These are phyloP conservation scores for Triticum urartu DNA, from an alignment of 176 grass and related monocot genomes.

Conservation along the genomic window DNA sequence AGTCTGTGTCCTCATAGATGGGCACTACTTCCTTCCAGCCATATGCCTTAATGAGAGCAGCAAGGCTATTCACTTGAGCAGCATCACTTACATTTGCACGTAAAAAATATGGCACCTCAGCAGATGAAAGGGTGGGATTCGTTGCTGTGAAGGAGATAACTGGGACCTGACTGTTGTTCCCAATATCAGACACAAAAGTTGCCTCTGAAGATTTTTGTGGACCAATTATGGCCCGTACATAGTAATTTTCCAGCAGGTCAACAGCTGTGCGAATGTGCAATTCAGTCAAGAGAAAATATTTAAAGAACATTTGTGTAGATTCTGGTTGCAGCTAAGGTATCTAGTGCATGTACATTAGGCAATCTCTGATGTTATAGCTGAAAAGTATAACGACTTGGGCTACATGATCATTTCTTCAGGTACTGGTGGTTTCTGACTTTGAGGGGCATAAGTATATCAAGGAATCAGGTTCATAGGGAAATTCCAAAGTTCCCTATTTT, in stretches of 20 bases:
- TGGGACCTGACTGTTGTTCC: conserved; percentile 46
- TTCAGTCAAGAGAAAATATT: not conserved
- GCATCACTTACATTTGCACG: conserved; percentile 46
- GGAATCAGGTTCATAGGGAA: not conserved
- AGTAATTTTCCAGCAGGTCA: conserved; percentile 42
- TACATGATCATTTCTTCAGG: conserved; percentile 1
- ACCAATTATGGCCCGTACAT: conserved; percentile 49
- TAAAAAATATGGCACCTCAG: conserved; percentile 37
- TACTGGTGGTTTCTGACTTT: not conserved
- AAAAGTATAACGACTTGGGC: not conserved
- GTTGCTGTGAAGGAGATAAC: conserved; percentile 63
- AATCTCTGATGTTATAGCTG: not conserved
- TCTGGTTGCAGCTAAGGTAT: conserved; percentile 1
- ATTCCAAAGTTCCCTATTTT: not conserved
- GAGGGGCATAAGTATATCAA: not conserved
- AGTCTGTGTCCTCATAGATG: conserved; percentile 57
- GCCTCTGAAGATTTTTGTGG: conserved; percentile 51
- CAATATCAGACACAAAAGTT: conserved; percentile 45
- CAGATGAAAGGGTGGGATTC: conserved; percentile 39
- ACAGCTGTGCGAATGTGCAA: conserved; percentile 27
- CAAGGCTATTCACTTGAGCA: conserved; percentile 36
- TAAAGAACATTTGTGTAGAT: not conserved
- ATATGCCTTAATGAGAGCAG: conserved; percentile 43
- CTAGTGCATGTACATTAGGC: not conserved
- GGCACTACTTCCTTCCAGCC: conserved; percentile 52